Evolutionary conservation across 129 eudicot genomes (phyloP), one percentile per base, ranked within the genome.

Genomic region (Calendula officinalis): DNA sequence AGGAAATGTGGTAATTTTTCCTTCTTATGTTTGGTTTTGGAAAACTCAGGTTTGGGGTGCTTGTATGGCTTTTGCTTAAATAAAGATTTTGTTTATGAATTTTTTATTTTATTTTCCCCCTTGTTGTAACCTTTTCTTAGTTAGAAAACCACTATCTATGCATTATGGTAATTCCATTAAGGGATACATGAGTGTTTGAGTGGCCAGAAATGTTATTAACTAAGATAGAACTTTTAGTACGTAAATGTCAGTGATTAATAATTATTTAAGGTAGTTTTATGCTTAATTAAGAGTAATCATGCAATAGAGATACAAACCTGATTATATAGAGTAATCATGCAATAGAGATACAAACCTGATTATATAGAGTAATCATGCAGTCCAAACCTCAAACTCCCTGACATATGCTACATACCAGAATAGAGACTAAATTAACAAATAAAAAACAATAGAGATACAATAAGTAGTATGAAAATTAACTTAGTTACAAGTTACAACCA

Each of bases 1-100:
- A 53, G 51, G 56, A 67, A 67, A 75, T 75, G 68, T 52, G 70
- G 64, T 45, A 52, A 62, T 53, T 53, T 42, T 52, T 45, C 6
- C 55, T 34, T 14, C 7, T 50, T 61, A 62, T 53, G 50, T 36
- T 57, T 70, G 52, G 16, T 56, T 41, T 53, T 10, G 43, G 54
- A 45, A 67, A 67, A 41, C 53, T 27, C 4, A 4, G 50, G 39
- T 46, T 4, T 16, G 22, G 32, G 47, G 60, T 27, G 52, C 60
- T 60, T 14, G 68, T 69, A 34, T 27, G 30, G 68, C 8, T 60
- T 60, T 68, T 60, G 8, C 33, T 50, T 70, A 38, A 70, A 70
- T 60, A 70, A 60, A 48, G 60, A 9, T 60, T 59, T n/a, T 70
- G 51, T 22, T 59, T 47, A 13, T 33, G 30, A 10, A 13, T 37